These are phyloP conservation scores for Taphrina deformans DNA, from an alignment of 1,139 yeast species.

Conservation along the genomic window DNA sequence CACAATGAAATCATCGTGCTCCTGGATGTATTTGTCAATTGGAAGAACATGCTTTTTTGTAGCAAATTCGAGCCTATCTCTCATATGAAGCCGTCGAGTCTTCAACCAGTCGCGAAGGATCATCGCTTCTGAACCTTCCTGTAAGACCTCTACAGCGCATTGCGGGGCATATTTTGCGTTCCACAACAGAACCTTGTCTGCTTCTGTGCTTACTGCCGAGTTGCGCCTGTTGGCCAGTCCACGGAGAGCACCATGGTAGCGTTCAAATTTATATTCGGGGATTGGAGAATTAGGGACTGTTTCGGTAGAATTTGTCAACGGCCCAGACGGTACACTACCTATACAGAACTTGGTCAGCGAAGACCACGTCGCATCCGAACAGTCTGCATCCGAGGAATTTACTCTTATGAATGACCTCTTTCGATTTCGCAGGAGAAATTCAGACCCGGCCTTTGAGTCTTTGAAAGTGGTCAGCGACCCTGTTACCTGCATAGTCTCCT, in stretches of 20 bases:
- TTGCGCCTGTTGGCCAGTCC: not conserved
- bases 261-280: not conserved
- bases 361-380: too few species aligned
- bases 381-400: too few species aligned
- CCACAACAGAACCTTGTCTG: slow-evolving; percentile 3
- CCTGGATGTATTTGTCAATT: slow-evolving; percentile 4
- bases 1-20: slow-evolving; percentile 4
- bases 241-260: not conserved
- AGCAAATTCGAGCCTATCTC: not conserved
- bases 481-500: slow-evolving; percentile 2
- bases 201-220: not conserved
- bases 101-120: slow-evolving; percentile 27
- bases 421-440: not conserved
- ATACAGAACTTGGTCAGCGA: too few species aligned
- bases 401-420: too few species aligned
- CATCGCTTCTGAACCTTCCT: slow-evolving; percentile 10
- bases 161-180: slow-evolving; percentile 16
- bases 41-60: not conserved
- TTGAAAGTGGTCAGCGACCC: not conserved
- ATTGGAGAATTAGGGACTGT: too few species aligned
- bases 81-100: slow-evolving; percentile 10
- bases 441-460: not conserved
- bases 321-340: not conserved
- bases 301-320: not conserved
- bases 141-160: slow-evolving; percentile 17